Conservation (phyloP, 1,284 basidiomycete species). For the Heterobasidion irregulare region DNA sequence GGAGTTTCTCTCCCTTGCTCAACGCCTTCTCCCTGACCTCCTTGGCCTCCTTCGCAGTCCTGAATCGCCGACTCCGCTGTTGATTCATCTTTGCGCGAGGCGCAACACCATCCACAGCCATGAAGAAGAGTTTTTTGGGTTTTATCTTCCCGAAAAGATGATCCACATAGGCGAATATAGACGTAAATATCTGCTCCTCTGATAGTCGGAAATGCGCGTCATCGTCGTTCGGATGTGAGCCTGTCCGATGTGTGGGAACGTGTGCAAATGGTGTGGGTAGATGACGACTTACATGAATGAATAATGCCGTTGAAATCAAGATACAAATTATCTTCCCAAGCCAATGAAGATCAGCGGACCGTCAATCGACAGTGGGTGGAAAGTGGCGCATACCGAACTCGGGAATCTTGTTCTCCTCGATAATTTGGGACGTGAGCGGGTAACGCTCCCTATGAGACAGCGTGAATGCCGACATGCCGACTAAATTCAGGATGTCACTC, state of each 20-base stretch:
- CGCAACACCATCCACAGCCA: constrained; percentile 98
- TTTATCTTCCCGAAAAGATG: constrained; percentile 96
- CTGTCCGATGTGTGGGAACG: constrained; percentile 24
- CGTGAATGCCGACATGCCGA: constrained; percentile 7
- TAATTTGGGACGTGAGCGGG: constrained; percentile 95
- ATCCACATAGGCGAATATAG: constrained; percentile 96
- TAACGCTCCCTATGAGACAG: constrained; percentile 75
- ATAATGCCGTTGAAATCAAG: constrained; percentile 99
- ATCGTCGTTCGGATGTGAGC: constrained; percentile 89
- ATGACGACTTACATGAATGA: constrained; percentile 72
- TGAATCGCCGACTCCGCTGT: constrained; percentile 89
- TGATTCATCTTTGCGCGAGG: constrained; percentile 99
- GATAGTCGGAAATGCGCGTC: constrained; percentile 93
- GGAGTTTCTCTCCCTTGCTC: constrained; percentile 84
- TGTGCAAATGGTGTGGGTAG: background rate
- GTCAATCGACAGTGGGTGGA: background rate
- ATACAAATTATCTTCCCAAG: constrained; percentile 70
- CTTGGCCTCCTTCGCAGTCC: constrained; percentile 89
- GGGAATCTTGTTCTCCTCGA: constrained; percentile 95
- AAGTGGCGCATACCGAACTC: constrained; percentile 62
- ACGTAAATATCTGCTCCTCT: constrained; percentile 96
- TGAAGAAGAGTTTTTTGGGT: constrained; percentile 94
- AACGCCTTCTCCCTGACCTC: constrained; percentile 84
- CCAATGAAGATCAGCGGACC: constrained; percentile 8
- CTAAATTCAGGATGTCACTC: constrained; percentile 19